Evolutionary conservation across 345 rosid species (phyloP), one percentile per base, ranked within the genome.

Genomic region (Eucalyptus curtisii): DNA sequence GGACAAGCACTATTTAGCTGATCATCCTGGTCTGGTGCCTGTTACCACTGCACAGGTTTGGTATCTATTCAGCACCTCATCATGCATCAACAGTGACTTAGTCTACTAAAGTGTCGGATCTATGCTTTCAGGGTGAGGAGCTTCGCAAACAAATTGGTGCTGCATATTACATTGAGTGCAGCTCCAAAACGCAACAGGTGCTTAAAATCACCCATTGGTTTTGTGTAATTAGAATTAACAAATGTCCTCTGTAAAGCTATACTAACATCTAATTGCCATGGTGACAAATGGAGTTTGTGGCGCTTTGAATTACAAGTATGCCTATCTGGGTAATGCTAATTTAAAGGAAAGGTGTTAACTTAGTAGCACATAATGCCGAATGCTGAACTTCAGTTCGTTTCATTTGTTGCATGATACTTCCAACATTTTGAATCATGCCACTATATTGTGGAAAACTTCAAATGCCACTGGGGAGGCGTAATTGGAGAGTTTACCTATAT

Each of bases 121-220:
- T 50, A 12, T 55, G 44, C 90, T 31, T 76, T 66, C 93, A 98
- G 99, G 99, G 99, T 47, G 99, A 98, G 94, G 99, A 98, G 90
- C 94, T 98, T 66, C 95, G 98, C 81, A 96, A 95, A 92, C 94
- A 93, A 88, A 96, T 96, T 88, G 99, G 98, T 13, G 99, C 99
- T 3, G 91, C 96, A 64, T 97, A 94, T 91, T 98, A 96, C 92
- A 92, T 96, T 16, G 99, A 98, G 90, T 98, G 99, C 95, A 98
- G 99, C 96, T 98, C 99, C 49, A 98, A 96, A 93, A 97, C 99
- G 91, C 99, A 95, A 92, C 99, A 96, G 99, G 99, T 96, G 91
- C 87, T 86, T 47, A 64, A 81, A 61, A 49, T 86, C 76, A 86
- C 86, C 86, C n/a, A 33, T 88, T 37, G 47, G 22, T 52, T 88